phyloP scores from a whole-genome alignment of 257 asterid species.

The Parsonsia alboflavescens region DNA sequence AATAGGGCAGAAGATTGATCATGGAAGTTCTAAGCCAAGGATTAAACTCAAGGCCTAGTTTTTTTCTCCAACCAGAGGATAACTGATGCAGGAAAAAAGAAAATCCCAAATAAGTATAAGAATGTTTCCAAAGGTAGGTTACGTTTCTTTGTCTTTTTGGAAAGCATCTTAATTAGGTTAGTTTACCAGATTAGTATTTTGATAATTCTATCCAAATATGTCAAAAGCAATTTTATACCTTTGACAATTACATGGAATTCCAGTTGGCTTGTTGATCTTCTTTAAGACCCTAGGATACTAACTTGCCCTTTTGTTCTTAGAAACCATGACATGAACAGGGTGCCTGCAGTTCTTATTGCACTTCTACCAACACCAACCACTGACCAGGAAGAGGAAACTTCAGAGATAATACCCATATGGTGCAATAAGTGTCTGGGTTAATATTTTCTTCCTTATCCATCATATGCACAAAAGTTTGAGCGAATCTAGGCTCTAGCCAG shows the following conservation, averaged over 20 bases:
- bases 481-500: neutral
- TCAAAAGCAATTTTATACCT: neutral
- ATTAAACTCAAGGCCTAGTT: too few species aligned
- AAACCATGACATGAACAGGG: neutral
- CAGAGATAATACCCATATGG: neutral
- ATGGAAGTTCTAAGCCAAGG: too few species aligned
- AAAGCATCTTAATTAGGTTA: neutral
- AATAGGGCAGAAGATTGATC: too few species aligned
- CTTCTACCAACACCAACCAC: neutral
- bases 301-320: neutral
- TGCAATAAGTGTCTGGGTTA: neutral
- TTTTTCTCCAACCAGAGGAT: too few species aligned
- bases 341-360: neutral
- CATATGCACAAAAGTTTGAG: neutral
- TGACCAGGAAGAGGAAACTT: neutral
- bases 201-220: neutral
- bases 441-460: neutral
- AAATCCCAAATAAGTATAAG: too few species aligned
- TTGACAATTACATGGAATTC: neutral
- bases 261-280: neutral
- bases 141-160: too few species aligned
- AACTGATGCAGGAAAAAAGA: too few species aligned
- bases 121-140: too few species aligned
- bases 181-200: too few species aligned
- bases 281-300: neutral